These are phyloP conservation scores for Bullera alba DNA, from an alignment of 768 basidiomycete species.

Conservation along the genomic window DNA sequence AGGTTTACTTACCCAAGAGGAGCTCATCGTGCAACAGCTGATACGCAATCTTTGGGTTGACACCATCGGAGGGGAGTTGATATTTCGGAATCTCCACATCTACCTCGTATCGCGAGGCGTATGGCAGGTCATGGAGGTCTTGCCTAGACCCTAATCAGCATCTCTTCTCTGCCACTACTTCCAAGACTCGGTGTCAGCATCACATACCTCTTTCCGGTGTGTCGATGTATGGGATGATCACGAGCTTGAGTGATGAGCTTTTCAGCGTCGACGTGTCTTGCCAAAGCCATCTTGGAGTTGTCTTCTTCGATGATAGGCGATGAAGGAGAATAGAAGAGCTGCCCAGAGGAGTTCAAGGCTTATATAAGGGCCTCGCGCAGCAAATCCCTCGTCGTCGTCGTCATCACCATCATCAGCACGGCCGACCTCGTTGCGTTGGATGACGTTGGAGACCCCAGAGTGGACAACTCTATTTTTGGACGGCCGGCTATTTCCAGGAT, in stretches of 20 bases:
- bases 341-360: no score
- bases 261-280: conserved; percentile 56
- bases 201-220: conserved; percentile 26
- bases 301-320: neutral
- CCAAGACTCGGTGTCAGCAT: neutral
- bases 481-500: no score
- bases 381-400: no score
- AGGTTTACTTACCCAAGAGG: conserved; percentile 43
- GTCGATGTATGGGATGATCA: conserved; percentile 41
- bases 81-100: conserved; percentile 39
- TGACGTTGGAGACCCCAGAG: no score
- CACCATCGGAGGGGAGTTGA: conserved; percentile 30
- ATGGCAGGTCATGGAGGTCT: conserved; percentile 38
- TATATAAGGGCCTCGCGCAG: no score
- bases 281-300: conserved; percentile 30
- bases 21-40: conserved; percentile 55
- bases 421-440: no score
- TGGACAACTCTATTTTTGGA: no score
- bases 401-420: no score
- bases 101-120: conserved; percentile 33
- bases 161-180: neutral
- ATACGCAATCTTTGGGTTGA: conserved; percentile 39
- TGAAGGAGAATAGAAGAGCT: neutral
- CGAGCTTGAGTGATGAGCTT: conserved; percentile 53
- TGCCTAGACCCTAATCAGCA: conserved; percentile 5